These are phyloP conservation scores for Trichoderma pleuroti DNA, from an alignment of 2,329 filamentous ascomycete genomes.

Conservation along the genomic window DNA sequence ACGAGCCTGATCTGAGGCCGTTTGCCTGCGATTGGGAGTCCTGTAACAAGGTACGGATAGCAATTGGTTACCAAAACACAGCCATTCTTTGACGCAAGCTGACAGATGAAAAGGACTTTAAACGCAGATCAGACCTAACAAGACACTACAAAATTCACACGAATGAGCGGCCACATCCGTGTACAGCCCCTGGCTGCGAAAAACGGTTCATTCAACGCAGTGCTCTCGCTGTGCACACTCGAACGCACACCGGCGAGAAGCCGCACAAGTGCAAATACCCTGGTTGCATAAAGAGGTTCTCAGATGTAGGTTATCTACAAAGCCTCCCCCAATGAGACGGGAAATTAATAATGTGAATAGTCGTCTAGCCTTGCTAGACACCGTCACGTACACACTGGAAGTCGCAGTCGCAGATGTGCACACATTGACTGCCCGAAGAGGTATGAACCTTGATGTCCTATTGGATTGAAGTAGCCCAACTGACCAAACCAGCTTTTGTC, in stretches of 20 bases:
- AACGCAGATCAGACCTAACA: conserved; percentile 67
- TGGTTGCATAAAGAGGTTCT: conserved; percentile 66
- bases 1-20: conserved; percentile 59
- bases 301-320: conserved; percentile 52
- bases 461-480: not conserved
- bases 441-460: conserved; percentile 34
- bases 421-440: conserved; percentile 62
- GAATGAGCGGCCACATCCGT: conserved; percentile 65
- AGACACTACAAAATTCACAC: conserved; percentile 70
- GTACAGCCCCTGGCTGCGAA: conserved; percentile 56
- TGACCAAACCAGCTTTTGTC: conserved; percentile 57
- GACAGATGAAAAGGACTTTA: conserved; percentile 55
- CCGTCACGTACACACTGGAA: conserved; percentile 63
- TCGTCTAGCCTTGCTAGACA: conserved; percentile 64
- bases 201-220: conserved; percentile 71
- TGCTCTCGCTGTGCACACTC: conserved; percentile 66
- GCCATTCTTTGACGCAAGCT: not conserved
- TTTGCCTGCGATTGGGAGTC: conserved; percentile 62
- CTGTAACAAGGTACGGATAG: conserved; percentile 55
- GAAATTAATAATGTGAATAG: conserved; percentile 33
- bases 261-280: conserved; percentile 64
- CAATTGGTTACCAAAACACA: not conserved
- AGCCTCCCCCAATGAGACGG: not conserved
- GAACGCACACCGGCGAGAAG: conserved; percentile 69
- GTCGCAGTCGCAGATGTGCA: conserved; percentile 61